Evolutionary conservation across 805 yeast species (phyloP), one percentile per base, ranked within the genome.

Genomic region (Maudiozyma turicensis): DNA sequence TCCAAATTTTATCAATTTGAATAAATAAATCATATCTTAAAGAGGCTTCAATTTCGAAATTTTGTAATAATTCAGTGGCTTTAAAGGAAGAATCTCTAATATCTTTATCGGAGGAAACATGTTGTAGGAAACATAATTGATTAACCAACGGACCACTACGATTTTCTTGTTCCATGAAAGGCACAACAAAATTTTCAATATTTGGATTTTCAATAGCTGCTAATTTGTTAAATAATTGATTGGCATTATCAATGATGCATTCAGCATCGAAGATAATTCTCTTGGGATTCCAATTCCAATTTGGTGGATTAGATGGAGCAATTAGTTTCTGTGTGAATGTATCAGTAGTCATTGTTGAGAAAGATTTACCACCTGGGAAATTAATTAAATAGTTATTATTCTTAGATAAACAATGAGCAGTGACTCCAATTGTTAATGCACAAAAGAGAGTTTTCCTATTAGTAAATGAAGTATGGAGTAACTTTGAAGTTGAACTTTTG

Each of bases 31-130:
- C 91, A 54, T 72, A 77, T 63, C 95, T 78, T 48, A 78, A 64
- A 13, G 77, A 74, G 28, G 82, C 72, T 56, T 84, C 95, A 57
- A 86, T 84, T 8, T 73, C 68, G 55, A 71, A 76, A 45, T 80
- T 75, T 47, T 77, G 73, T 41, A 84, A 64, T 51, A 72, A 59
- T 59, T 78, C 78, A 53, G 82, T 84, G 0, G 86, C 82, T 51
- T 76, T 69, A 42, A 74, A 74, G 2, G 90, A 80, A 3, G 88
- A 86, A 53, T 84, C 86, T 58, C 96, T 75, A 33, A 84, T 60
- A n/a, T 67, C 78, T 58, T 81, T 77, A 53, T 75, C 72, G 20
- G 79, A 58, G 3, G 90, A 82, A 9, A 87, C 90, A 55, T 83
- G 82, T 64, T 81, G 87, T 58, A 80, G 82, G 60, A 87, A 86